Evolutionary conservation across 2,329 filamentous ascomycete species (phyloP).

Genomic region (Magnaporthales sp.): DNA sequence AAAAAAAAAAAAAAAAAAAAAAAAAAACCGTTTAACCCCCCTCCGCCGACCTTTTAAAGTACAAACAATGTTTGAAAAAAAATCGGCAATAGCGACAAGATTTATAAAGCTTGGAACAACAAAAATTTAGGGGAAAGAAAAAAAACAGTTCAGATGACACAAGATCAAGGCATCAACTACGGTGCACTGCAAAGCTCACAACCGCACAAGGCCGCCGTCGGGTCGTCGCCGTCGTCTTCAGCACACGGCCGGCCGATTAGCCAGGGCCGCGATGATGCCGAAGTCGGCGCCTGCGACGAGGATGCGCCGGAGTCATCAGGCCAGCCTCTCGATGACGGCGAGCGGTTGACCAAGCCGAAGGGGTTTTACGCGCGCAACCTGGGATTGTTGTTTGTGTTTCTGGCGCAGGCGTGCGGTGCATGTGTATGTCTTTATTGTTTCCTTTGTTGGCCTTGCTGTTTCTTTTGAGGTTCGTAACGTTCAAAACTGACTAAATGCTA

Average conservation of each 20-base stretch:
- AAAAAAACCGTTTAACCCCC: no score
- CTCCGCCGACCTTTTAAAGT: no score
- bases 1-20: no score
- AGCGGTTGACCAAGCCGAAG: not conserved
- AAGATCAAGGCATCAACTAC: not conserved
- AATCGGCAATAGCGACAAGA: not conserved
- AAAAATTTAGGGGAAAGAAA: no score
- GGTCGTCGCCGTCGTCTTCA: not conserved
- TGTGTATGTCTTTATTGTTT: not conserved
- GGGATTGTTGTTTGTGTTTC: not conserved
- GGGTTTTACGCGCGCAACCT: not conserved
- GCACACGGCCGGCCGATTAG: not conserved
- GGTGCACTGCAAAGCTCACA: not conserved
- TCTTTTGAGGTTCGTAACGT: no score
- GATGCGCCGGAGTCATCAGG: not conserved
- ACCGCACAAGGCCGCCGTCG: not conserved
- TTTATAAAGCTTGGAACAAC: not conserved
- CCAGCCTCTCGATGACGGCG: not conserved
- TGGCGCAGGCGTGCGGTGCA: not conserved
- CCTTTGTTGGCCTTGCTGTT: no score
- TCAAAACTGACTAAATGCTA: no score
- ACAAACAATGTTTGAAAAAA: not conserved
- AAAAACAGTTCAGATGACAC: not conserved
- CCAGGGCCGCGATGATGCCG: not conserved
- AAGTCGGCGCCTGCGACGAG: not conserved